phyloP scores from a whole-genome alignment of 1,139 yeast species.

The Geotrichum carabidarum region DNA sequence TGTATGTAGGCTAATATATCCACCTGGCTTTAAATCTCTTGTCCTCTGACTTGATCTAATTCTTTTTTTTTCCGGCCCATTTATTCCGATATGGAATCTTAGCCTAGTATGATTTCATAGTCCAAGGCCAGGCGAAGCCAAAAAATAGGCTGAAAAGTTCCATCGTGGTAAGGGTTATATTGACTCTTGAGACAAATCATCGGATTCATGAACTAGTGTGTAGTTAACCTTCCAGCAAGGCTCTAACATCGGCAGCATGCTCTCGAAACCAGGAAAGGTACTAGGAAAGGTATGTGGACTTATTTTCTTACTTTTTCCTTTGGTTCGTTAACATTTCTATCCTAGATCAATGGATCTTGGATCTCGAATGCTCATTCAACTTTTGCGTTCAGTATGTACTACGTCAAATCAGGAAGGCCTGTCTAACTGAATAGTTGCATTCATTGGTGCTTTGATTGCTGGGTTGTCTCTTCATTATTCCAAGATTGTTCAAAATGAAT shows the following conservation, averaged over 20 bases:
- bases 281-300: slow-evolving; percentile 14
- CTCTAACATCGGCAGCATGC: not conserved
- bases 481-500: slow-evolving; percentile 81
- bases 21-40: too few species aligned
- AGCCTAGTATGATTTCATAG: too few species aligned
- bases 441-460: slow-evolving; percentile 63
- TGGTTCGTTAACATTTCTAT: not conserved
- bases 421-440: slow-evolving; percentile 47
- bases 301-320: not conserved
- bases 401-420: not conserved
- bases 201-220: too few species aligned
- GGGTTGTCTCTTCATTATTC: slow-evolving; percentile 74
- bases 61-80: too few species aligned
- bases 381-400: slow-evolving; percentile 46
- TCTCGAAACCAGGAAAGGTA: slow-evolving; percentile 19
- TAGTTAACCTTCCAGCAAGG: not conserved
- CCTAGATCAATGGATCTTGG: slow-evolving; percentile 51
- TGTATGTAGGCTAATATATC: too few species aligned
- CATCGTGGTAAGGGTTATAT: too few species aligned
- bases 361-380: slow-evolving; percentile 67
- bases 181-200: too few species aligned
- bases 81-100: too few species aligned
- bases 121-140: too few species aligned
- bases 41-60: too few species aligned
- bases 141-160: too few species aligned